Conservation (phyloP, 2,329 filamentous ascomycete genomes). For the Aspergillus niger region DNA sequence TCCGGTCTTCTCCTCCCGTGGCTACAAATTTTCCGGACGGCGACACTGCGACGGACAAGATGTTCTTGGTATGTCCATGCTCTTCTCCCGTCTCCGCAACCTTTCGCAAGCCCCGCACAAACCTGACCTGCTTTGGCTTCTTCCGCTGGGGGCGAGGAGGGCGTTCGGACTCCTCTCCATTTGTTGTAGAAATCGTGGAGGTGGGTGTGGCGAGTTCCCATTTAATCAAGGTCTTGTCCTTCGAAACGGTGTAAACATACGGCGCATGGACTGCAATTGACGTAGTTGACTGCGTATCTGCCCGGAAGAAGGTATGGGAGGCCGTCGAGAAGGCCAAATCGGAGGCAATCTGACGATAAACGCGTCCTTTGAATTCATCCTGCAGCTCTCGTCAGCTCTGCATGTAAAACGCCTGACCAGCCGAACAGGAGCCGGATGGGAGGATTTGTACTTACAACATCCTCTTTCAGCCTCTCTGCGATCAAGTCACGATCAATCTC, state of each 20-base stretch:
- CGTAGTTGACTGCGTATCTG: conserved; percentile 76
- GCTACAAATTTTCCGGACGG: conserved; percentile 88
- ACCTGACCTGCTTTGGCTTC: conserved; percentile 49
- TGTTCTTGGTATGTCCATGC: conserved; percentile 76
- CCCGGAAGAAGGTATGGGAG: conserved; percentile 71
- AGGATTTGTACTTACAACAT: conserved; percentile 60
- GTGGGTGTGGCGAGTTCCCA: conserved; percentile 71
- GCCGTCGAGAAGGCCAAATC: conserved; percentile 70
- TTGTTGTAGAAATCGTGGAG: conserved; percentile 46
- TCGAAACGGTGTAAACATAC: conserved; percentile 84
- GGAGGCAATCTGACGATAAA: conserved; percentile 78
- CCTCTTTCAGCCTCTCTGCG: conserved; percentile 84
- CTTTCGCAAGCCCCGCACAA: conserved; percentile 52
- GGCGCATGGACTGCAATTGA: conserved; percentile 76
- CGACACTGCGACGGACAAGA: conserved; percentile 82
- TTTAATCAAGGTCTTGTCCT: conserved; percentile 81
- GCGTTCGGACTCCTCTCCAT: conserved; percentile 67
- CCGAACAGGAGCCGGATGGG: background rate
- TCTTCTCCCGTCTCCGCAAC: conserved; percentile 46
- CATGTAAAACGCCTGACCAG: background rate
- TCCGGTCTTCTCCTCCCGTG: conserved; percentile 82
- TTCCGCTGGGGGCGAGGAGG: conserved; percentile 47
- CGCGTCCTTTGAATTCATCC: conserved; percentile 83
- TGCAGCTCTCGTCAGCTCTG: conserved; percentile 26
- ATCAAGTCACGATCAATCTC: conserved; percentile 92